Percentiles rank a stretch among this genome's conserved stretches.
phyloP scores from a whole-genome alignment of 768 basidiomycete species.

The Pilatotrama ljubarskyi region DNA sequence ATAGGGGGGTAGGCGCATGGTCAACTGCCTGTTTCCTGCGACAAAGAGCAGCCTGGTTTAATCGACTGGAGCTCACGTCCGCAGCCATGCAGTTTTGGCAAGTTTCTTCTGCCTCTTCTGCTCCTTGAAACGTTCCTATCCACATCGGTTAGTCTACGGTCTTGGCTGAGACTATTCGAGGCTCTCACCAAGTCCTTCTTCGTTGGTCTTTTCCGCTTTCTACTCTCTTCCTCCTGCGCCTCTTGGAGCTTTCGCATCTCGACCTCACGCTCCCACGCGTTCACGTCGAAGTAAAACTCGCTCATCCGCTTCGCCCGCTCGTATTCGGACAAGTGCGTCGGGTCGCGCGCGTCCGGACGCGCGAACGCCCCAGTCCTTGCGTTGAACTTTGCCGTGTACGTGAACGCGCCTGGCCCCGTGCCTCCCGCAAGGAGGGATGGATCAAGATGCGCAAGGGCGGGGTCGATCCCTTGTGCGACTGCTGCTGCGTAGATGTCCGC shows the following conservation, averaged over 20 bases:
- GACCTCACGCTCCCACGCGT: conserved; percentile 74
- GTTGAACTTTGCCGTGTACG: conserved; percentile 72
- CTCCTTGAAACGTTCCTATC: conserved; percentile 79
- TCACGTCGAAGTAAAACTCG: conserved; percentile 83
- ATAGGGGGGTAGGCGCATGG: too few relatives aligned
- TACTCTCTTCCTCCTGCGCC: conserved; percentile 52
- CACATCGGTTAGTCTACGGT: conserved; percentile 19
- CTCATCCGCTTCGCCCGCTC: conserved; percentile 86
- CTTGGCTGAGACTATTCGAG: too few relatives aligned
- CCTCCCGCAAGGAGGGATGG: conserved; percentile 54
- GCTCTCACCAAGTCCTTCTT: conserved; percentile 81
- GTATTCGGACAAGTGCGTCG: conserved; percentile 75
- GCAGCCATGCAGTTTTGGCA: conserved; percentile 86
- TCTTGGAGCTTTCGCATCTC: conserved; percentile 45
- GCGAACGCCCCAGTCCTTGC: conserved; percentile 80
- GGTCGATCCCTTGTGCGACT: conserved; percentile 79
- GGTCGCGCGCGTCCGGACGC: conserved; percentile 64
- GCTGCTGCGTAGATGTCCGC: conserved; percentile 67
- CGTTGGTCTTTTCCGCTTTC: conserved; percentile 74
- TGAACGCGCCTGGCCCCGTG: conserved; percentile 37
- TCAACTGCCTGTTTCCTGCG: too few relatives aligned
- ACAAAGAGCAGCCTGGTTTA: too few relatives aligned
- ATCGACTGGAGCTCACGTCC: too few relatives aligned
- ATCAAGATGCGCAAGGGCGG: conserved; percentile 77
- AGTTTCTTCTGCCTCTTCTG: conserved; percentile 82